phyloP scores from a whole-genome alignment of 768 basidiomycete genomes.

The Clathrus columnatus region DNA sequence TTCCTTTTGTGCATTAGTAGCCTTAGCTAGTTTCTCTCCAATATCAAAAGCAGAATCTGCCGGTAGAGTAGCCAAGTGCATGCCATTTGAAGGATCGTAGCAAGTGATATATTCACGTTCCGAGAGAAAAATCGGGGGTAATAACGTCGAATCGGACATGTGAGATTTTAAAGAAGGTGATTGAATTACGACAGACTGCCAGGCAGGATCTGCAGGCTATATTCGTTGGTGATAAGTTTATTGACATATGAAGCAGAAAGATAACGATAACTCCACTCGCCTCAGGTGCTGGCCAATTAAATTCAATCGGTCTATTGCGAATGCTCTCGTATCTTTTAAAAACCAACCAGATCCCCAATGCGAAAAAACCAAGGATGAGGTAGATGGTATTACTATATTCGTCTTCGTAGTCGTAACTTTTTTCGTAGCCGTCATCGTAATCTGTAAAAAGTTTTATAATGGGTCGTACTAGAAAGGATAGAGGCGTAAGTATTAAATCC shows the following conservation, averaged over 20 bases:
- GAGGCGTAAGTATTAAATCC: background rate
- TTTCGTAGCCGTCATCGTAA: background rate
- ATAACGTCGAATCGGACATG: slow-evolving; percentile 41
- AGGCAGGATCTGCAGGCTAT: slow-evolving; percentile 54
- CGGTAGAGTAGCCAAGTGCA: slow-evolving; percentile 69
- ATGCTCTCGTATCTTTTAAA: slow-evolving; percentile 65
- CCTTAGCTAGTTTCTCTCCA: slow-evolving; percentile 54
- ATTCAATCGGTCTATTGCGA: slow-evolving; percentile 65
- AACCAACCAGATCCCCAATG: slow-evolving; percentile 72
- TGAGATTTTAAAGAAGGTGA: slow-evolving; percentile 63
- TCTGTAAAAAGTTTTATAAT: background rate
- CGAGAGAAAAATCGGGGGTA: slow-evolving; percentile 36
- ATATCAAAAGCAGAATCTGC: slow-evolving; percentile 74
- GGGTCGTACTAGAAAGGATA: background rate
- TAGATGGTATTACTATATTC: slow-evolving; percentile 31
- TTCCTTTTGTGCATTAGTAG: slow-evolving; percentile 54
- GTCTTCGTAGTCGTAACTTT: background rate
- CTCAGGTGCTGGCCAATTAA: slow-evolving; percentile 46
- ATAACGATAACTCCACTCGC: slow-evolving; percentile 34
- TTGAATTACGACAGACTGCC: slow-evolving; percentile 43
- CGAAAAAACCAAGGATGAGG: slow-evolving; percentile 61
- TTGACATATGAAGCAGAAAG: slow-evolving; percentile 2
- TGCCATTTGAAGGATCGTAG: slow-evolving; percentile 84
- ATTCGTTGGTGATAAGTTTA: slow-evolving; percentile 14
- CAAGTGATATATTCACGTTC: slow-evolving; percentile 73